These are phyloP conservation scores for Termitomyces sp. DNA, from an alignment of 768 basidiomycete species.

Conservation along the genomic window DNA sequence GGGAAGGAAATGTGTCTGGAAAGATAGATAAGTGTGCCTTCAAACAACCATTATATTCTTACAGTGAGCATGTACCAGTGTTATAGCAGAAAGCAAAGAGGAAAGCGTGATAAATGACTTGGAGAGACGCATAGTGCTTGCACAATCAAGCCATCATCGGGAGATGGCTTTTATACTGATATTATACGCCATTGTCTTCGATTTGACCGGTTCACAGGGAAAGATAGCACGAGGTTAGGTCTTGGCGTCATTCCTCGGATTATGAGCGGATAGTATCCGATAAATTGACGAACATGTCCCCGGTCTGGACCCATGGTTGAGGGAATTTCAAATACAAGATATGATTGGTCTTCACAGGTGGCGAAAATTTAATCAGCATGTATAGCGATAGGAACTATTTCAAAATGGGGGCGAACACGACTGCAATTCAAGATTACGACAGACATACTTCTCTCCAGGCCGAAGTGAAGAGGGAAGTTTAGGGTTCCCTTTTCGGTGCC, in stretches of 20 bases:
- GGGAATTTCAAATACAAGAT: not conserved
- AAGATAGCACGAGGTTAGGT: not conserved
- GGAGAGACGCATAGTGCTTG: slow-evolving; percentile 7
- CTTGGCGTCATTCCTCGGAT: not conserved
- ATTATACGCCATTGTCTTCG: not conserved
- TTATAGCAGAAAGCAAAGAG: slow-evolving; percentile 2
- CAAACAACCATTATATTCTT: not conserved
- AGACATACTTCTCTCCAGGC: not conserved
- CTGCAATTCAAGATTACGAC: no score
- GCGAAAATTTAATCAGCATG: not conserved
- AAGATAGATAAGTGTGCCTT: not conserved
- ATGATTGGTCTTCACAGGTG: not conserved
- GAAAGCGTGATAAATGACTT: slow-evolving; percentile 6
- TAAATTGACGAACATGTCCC: slow-evolving; percentile 10
- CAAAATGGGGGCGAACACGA: not conserved
- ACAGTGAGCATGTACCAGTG: slow-evolving; percentile 10
- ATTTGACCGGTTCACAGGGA: not conserved
- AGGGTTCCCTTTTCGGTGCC: not conserved
- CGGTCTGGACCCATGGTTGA: not conserved
- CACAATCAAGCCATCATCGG: not conserved
- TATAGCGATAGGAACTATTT: no score
- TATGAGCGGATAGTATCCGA: slow-evolving; percentile 7
- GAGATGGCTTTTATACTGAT: not conserved
- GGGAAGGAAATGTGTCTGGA: slow-evolving; percentile 40
- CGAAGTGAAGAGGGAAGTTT: not conserved